Conservation (phyloP, 495 filamentous ascomycete genomes). For the Pseudevernia furfuracea region DNA sequence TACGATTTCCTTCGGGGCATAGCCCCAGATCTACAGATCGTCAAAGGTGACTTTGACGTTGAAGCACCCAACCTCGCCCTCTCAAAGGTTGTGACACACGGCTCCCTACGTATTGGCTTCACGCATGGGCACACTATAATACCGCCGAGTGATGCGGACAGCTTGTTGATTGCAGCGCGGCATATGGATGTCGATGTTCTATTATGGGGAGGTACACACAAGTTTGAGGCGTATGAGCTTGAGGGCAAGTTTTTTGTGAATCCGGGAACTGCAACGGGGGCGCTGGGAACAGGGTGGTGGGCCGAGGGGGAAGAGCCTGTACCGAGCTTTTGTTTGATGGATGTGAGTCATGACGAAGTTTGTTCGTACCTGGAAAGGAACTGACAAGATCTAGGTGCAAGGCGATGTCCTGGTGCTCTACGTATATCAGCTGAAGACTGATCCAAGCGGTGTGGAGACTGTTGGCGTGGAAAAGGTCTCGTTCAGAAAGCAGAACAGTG, state of each 20-base stretch:
- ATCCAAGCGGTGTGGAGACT: conserved; percentile 79
- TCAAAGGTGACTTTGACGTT: conserved; percentile 88
- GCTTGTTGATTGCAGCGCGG: conserved; percentile 83
- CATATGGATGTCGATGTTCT: conserved; percentile 96
- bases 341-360: conserved; percentile 55
- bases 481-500: conserved; percentile 68
- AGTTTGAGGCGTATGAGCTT: conserved; percentile 96
- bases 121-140: conserved; percentile 95
- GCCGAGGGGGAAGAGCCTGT: conserved; percentile 70
- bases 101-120: conserved; percentile 87
- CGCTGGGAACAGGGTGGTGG: conserved; percentile 65
- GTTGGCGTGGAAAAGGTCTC: conserved; percentile 97
- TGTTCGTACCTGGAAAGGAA: background rate
- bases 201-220: conserved; percentile 94
- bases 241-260: conserved; percentile 99
- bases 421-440: conserved; percentile 91
- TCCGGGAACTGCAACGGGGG: conserved; percentile 88
- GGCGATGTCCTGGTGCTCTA: conserved; percentile 94
- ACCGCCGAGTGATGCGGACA: conserved; percentile 81
- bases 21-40: conserved; percentile 90
- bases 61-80: conserved; percentile 85
- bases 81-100: conserved; percentile 90
- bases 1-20: conserved; percentile 91
- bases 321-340: conserved; percentile 98
- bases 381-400: conserved; percentile 63